Evolutionary conservation across 805 yeast species (phyloP).

Genomic region (Kluyveromyces lactis): DNA sequence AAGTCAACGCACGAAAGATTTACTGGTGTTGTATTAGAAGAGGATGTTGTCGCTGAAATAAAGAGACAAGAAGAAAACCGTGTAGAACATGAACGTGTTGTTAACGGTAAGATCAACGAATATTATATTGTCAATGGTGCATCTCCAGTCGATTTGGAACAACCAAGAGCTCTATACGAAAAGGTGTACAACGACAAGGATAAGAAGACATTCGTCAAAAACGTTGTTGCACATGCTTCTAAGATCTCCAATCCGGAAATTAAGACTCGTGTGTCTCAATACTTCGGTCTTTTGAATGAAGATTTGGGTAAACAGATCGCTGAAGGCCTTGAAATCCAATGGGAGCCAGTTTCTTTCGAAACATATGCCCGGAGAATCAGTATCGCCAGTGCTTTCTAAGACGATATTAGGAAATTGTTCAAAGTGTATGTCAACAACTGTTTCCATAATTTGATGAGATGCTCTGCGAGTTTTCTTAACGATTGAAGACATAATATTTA

Average conservation of each 20-base stretch:
- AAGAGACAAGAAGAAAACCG: constrained; percentile 25
- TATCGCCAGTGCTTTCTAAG: background rate
- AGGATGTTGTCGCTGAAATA: constrained; percentile 20
- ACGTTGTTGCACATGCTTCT: constrained; percentile 34
- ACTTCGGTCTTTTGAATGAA: constrained; percentile 35
- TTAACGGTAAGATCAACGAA: constrained; percentile 30
- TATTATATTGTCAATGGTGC: constrained; percentile 35
- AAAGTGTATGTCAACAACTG: too few species aligned
- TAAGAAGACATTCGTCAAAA: constrained; percentile 30
- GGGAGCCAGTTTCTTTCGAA: constrained; percentile 27
- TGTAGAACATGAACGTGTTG: constrained; percentile 30
- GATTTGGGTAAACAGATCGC: constrained; percentile 36
- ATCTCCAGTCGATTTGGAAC: constrained; percentile 38
- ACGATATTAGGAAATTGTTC: too few species aligned
- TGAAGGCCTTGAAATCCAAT: constrained; percentile 33
- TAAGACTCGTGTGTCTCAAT: constrained; percentile 33
- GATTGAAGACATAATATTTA: too few species aligned
- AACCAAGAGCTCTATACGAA: constrained; percentile 37
- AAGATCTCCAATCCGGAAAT: constrained; percentile 24
- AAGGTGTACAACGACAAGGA: constrained; percentile 31
- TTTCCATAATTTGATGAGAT: too few species aligned
- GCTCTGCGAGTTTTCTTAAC: too few species aligned
- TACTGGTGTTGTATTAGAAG: constrained; percentile 28
- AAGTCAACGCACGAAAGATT: constrained; percentile 20
- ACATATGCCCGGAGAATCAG: constrained; percentile 23